These are phyloP conservation scores for Boechera stricta DNA, from an alignment of 345 rosid genomes.

Conservation along the genomic window DNA sequence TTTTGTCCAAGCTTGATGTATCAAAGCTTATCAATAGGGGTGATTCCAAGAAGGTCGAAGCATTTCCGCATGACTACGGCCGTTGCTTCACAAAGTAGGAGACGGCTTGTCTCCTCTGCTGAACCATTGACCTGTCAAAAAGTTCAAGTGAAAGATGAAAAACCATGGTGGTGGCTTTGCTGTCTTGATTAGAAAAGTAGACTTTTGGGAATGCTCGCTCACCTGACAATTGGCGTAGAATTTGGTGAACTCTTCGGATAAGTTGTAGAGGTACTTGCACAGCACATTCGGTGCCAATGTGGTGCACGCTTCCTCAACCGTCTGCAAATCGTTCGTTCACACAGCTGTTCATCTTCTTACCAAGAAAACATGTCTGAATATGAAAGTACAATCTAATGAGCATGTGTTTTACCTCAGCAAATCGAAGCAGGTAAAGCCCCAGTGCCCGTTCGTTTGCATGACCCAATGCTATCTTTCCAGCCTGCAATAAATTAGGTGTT, in stretches of 20 bases:
- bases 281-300: not conserved
- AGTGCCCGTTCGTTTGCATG: conserved; percentile 66
- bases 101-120: not conserved
- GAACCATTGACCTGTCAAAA: not conserved
- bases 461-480: conserved; percentile 53
- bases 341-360: not conserved
- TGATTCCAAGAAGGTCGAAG: not conserved
- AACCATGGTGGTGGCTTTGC: not conserved
- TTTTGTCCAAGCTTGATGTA: too few relatives aligned
- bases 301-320: not conserved
- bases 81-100: not conserved
- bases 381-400: not conserved
- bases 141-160: too few relatives aligned
- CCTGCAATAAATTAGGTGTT: conserved; percentile 41
- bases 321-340: not conserved
- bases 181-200: not conserved
- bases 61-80: not conserved
- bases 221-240: not conserved
- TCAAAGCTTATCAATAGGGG: not conserved
- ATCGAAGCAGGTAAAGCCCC: conserved; percentile 72
- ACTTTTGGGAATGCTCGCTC: not conserved
- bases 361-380: conserved; percentile 1
- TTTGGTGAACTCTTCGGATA: not conserved
- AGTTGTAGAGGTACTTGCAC: not conserved
- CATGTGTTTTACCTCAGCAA: conserved; percentile 58